A percentile compares a stretch with the other conserved stretches of the same genome.
Conservation (phyloP, 768 basidiomycete genomes). For the Chalciporus sphaerocephalus region DNA sequence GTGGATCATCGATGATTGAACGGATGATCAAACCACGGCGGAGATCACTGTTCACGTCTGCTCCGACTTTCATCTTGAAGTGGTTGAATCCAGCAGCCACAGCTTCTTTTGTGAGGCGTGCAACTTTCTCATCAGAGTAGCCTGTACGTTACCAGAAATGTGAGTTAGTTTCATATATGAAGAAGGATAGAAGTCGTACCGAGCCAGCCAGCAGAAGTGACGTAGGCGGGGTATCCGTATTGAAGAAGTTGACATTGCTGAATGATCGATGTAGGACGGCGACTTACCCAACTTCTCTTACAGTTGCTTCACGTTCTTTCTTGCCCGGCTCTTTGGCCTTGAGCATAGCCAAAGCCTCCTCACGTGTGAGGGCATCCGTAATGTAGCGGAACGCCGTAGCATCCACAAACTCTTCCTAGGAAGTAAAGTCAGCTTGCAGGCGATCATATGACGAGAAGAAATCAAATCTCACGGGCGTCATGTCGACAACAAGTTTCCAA, state of each 20-base stretch:
- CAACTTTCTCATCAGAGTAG: conserved; percentile 90
- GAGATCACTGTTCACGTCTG: conserved; percentile 73
- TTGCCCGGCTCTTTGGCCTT: conserved; percentile 74
- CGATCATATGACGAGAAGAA: background rate
- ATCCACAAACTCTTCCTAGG: conserved; percentile 71
- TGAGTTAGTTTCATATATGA: conserved; percentile 9
- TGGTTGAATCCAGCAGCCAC: conserved; percentile 89
- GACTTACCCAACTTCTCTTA: conserved; percentile 60
- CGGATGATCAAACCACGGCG: conserved; percentile 87
- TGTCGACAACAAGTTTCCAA: conserved; percentile 92
- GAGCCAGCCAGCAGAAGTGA: conserved; percentile 91
- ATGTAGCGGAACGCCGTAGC: conserved; percentile 85
- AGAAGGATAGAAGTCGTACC: conserved; percentile 35
- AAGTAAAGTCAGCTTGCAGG: background rate
- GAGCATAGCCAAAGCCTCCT: conserved; percentile 82
- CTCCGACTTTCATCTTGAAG: conserved; percentile 99
- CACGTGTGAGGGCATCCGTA: conserved; percentile 86
- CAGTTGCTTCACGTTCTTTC: conserved; percentile 71
- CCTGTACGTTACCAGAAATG: conserved; percentile 36
- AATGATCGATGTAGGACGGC: background rate
- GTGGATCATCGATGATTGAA: conserved; percentile 91
- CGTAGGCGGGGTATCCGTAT: conserved; percentile 84
- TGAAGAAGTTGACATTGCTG: background rate
- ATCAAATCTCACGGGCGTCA: conserved; percentile 56
- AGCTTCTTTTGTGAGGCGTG: conserved; percentile 80